Conservation (phyloP, 371 early-diverging fungal genomes). For the Rhizopus arrhizus region DNA sequence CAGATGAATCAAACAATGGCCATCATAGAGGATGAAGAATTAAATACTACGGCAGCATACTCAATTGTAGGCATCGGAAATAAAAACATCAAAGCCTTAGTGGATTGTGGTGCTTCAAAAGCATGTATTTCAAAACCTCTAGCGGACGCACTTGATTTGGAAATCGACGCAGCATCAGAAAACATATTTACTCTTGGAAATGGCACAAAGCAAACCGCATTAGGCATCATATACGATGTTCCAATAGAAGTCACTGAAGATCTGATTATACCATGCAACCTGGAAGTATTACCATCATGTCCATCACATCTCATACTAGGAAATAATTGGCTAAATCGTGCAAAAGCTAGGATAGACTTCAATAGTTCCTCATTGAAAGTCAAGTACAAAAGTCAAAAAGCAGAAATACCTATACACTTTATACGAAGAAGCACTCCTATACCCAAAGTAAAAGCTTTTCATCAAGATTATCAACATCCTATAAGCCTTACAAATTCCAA, state of each 20-base stretch:
- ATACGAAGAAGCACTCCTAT: not conserved
- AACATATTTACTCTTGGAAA: constrained; percentile 7
- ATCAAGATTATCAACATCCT: not conserved
- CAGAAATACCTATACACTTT: not conserved
- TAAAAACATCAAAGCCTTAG: not conserved
- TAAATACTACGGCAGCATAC: constrained; percentile 10
- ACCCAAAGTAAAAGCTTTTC: no score
- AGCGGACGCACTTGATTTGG: not conserved
- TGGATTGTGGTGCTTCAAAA: constrained; percentile 2
- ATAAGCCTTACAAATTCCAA: not conserved
- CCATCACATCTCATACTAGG: constrained; percentile 6
- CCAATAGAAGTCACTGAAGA: not conserved
- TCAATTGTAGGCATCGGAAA: no score
- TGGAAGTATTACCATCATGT: constrained; percentile 9
- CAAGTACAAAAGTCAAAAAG: not conserved
- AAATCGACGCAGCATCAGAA: constrained; percentile 5
- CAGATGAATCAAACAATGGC: not conserved
- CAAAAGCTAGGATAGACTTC: not conserved
- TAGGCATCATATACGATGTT: constrained; percentile 7
- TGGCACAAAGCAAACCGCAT: constrained; percentile 9
- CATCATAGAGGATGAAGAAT: constrained; percentile 4
- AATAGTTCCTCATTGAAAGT: not conserved
- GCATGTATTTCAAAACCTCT: constrained; percentile 4
- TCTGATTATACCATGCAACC: not conserved
- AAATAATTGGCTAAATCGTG: constrained; percentile 4